Evolutionary conservation across 2,329 filamentous ascomycete species (phyloP).

Genomic region (Rhytidhysteron rufulum): DNA sequence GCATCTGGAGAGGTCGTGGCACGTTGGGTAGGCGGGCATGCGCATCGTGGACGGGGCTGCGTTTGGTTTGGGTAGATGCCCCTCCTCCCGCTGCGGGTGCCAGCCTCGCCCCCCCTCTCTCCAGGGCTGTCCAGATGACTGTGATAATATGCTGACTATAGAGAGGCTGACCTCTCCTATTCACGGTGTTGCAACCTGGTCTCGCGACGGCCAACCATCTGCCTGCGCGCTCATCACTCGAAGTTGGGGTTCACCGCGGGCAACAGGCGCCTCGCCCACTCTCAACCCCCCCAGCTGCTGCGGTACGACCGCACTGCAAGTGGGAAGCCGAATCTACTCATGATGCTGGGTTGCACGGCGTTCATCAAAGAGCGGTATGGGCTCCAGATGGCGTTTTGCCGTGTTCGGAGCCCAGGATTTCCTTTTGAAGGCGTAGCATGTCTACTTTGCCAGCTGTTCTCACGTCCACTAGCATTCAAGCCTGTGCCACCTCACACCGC

Average conservation of each 20-base stretch:
- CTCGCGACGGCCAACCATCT: slow-evolving; percentile 23
- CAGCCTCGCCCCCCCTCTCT: not conserved
- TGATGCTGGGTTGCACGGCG: too few species aligned
- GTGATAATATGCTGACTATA: not conserved
- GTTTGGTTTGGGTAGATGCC: not conserved
- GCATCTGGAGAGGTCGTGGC: too few species aligned
- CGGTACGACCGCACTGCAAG: not conserved
- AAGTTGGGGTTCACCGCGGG: not conserved
- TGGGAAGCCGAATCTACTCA: slow-evolving; percentile 16
- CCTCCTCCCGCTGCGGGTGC: not conserved
- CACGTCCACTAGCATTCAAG: slow-evolving; percentile 7
- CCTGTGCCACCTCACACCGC: slow-evolving; percentile 17
- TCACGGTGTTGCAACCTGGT: slow-evolving; percentile 23
- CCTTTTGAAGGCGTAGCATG: slow-evolving; percentile 26
- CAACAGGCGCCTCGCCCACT: not conserved
- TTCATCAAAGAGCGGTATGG: slow-evolving; percentile 37
- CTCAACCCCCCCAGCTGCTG: not conserved
- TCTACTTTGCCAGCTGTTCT: slow-evolving; percentile 6
- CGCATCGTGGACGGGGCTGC: not conserved
- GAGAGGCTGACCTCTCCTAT: too few species aligned
- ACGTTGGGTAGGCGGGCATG: too few species aligned
- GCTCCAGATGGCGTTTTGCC: slow-evolving; percentile 2
- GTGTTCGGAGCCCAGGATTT: slow-evolving; percentile 11
- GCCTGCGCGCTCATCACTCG: too few species aligned
- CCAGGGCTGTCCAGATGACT: not conserved